Evolutionary conservation across 2,329 filamentous ascomycete species (phyloP), one percentile per base, ranked within the genome.

Genomic region (Claviceps quebecensis): DNA sequence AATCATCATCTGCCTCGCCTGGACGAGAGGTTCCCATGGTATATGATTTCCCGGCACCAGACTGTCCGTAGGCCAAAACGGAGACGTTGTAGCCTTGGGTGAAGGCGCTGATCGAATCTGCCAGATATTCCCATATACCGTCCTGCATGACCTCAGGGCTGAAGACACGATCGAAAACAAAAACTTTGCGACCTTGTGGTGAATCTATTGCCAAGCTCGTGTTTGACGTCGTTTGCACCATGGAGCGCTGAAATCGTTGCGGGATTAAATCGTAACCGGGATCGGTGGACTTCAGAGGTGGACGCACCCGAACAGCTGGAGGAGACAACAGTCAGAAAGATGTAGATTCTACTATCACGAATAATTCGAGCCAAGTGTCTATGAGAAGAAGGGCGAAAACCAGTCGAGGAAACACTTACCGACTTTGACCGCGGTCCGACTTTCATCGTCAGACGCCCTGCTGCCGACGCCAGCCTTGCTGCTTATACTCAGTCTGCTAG

Each of bases 81-180:
- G 93, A 98, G 53, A 98, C 93, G 79, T 98, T 98, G 77, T 97
- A 98, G 51, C 93, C 93, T 64, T 96, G 88, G 1, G 93, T 73
- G 60, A 98, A 98, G 2, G 90, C 87, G 59, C 76, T 81, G 58
- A 97, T 86, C 60, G 89, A 94, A 59, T 98, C 93, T 55, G 81
- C 81, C 47, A 98, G 74, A 62, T 98, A 98, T 46, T 95, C 86
- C 87, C 91, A 98, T 46, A 98, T 72, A 46, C 90, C 91, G 58
- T 93, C 86, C 66, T 98, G 93, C 54, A 80, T 77, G 7, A 89
- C 76, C 2, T 93, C 84, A 59, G 90, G 82, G 36, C 82, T 78
- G 63, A 98, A 98, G 5, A 98, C 90, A 55, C 89, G 84, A 69
- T 98, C 93, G 64, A 98, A 98, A 19, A 97, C 84, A 64, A 98